A percentile compares a stretch with the other conserved stretches of the same genome.
phyloP scores from a whole-genome alignment of 495 filamentous ascomycete species.

The Aspergillus nanangensis region DNA sequence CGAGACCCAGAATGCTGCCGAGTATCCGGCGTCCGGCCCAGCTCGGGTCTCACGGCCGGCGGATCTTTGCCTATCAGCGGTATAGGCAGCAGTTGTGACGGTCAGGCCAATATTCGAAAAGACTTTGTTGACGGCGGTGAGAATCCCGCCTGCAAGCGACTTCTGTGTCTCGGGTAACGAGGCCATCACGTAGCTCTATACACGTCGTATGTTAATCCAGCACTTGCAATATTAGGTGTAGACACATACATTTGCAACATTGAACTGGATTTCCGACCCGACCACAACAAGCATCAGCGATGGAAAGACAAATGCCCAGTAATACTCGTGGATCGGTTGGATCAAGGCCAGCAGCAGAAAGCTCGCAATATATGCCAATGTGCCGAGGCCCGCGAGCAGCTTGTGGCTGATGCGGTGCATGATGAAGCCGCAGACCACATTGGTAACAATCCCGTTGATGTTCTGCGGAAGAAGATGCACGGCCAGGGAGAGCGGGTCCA shows the following conservation, averaged over 20 bases:
- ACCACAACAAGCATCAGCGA: slow-evolving; percentile 47
- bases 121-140: background rate
- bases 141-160: background rate
- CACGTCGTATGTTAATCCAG: no score
- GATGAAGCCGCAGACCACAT: slow-evolving; percentile 50
- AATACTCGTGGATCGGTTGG: slow-evolving; percentile 37
- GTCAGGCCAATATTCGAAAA: background rate
- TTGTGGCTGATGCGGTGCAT: slow-evolving; percentile 50
- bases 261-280: slow-evolving; percentile 57
- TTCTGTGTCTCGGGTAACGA: background rate
- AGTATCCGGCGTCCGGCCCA: no score
- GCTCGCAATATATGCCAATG: slow-evolving; percentile 37
- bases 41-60: no score
- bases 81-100: background rate
- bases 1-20: background rate
- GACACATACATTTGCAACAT: slow-evolving; percentile 51
- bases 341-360: slow-evolving; percentile 52
- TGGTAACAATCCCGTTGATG: slow-evolving; percentile 47
- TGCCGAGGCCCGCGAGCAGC: slow-evolving; percentile 39
- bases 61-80: no score
- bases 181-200: background rate
- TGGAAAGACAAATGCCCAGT: slow-evolving; percentile 55
- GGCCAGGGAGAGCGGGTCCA: slow-evolving; percentile 41
- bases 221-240: no score
- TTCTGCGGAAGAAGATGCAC: slow-evolving; percentile 54